phyloP scores from a whole-genome alignment of 2,329 filamentous ascomycete genomes.

The Hymenoscyphus infarciens region DNA sequence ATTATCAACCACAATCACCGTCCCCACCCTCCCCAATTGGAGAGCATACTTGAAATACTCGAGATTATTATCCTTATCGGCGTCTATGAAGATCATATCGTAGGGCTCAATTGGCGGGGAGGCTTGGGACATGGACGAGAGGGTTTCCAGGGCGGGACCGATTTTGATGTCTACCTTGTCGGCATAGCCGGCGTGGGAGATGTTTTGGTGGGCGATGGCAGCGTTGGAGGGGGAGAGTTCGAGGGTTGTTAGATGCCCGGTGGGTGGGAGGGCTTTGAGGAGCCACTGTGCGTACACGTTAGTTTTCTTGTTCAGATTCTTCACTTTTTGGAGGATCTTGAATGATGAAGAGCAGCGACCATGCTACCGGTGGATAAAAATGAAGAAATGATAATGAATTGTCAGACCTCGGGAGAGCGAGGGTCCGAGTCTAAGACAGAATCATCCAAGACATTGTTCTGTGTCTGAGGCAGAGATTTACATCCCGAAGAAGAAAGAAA shows the following conservation, averaged over 20 bases:
- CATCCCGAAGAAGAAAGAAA: no score
- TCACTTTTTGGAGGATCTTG: no score
- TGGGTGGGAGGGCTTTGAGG: slow-evolving; percentile 22
- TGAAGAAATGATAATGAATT: no score
- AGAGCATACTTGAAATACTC: slow-evolving; percentile 39
- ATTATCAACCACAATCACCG: slow-evolving; percentile 54
- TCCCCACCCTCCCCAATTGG: slow-evolving; percentile 46
- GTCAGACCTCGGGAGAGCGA: no score
- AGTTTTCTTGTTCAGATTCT: background rate
- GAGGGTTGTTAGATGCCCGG: slow-evolving; percentile 37
- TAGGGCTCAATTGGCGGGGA: slow-evolving; percentile 41
- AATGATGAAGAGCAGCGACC: no score
- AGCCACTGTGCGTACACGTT: slow-evolving; percentile 14
- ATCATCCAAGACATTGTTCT: no score
- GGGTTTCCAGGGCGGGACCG: slow-evolving; percentile 45
- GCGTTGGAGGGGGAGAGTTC: slow-evolving; percentile 43
- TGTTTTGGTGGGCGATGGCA: slow-evolving; percentile 10
- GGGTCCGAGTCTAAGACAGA: no score
- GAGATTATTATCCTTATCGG: slow-evolving; percentile 49
- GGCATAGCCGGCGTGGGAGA: slow-evolving; percentile 39
- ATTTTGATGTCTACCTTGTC: slow-evolving; percentile 45
- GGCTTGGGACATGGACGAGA: slow-evolving; percentile 2
- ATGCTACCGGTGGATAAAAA: no score
- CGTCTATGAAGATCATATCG: slow-evolving; percentile 53
- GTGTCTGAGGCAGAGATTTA: no score